Evolutionary conservation across 768 basidiomycete species (phyloP), one percentile per base, ranked within the genome.

Genomic region (Suillus bovinus): DNA sequence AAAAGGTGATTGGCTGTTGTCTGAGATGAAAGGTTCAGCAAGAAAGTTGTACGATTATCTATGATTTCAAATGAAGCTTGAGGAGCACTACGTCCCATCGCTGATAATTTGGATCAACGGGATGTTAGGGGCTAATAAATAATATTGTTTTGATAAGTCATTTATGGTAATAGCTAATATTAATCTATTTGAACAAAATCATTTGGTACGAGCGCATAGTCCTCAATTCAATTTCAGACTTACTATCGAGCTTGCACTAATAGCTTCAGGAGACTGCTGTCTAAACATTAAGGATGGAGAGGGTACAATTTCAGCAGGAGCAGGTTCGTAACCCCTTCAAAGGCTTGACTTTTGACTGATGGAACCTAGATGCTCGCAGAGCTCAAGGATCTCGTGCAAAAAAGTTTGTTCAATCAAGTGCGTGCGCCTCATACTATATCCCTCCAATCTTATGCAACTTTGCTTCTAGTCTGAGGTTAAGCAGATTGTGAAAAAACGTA

Each of bases 251-350:
- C 31, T 31, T 52, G 31, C 36, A 27, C 5, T 38, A 36, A 36
- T 38, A 55, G 0, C 34, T 11, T 55, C 22, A 38, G 0, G 16
- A 55, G 36, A 27, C 34, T 6, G 36, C 24, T 1, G 5, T 38
- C 22, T 17, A 27, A 24, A 38, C 36, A 27, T 34, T 5, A 55
- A 76, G 27, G 63, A 96, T 98, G 95, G 95, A 98, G 82, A 85
- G 93, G 66, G 94, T 96, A 0, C 91, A 96, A 63, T 96, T 90
- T 69, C 88, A 96, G 76, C 91, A 96, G 75, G 94, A 96, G 87
- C 89, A 92, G 87, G 88, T 84, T 61, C 57, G 79, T 61, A 31
- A 59, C 53, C 8, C 24, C 8, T 44, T 38, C 4, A 42, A 8
- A n/a, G n/a, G 56, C 2, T 24, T 14, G 17, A 60, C 1, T n/a